Conservation (phyloP, 2,329 filamentous ascomycete species). For the Massarina eburnea region DNA sequence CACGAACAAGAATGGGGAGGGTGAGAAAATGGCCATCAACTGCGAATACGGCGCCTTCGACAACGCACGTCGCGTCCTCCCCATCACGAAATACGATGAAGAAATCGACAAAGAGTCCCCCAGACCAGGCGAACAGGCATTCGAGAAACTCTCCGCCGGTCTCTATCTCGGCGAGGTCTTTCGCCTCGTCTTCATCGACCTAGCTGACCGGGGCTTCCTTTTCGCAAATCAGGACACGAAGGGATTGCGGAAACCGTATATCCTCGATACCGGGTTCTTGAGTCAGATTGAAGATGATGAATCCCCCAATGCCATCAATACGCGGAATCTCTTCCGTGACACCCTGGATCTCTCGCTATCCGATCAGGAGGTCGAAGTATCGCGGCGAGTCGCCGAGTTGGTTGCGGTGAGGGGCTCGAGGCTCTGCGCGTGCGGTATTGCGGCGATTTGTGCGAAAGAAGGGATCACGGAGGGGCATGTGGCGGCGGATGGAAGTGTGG, state of each 20-base stretch:
- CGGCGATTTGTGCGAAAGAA: slow-evolving; percentile 41
- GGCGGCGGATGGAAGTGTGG: slow-evolving; percentile 44
- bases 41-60: slow-evolving; percentile 98
- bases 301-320: slow-evolving; percentile 17
- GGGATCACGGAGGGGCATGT: slow-evolving; percentile 36
- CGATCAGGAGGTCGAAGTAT: slow-evolving; percentile 30
- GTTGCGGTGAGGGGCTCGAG: slow-evolving; percentile 39
- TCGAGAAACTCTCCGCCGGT: slow-evolving; percentile 51
- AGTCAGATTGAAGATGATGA: slow-evolving; percentile 75
- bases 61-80: slow-evolving; percentile 86
- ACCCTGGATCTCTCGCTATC: slow-evolving; percentile 21
- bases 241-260: slow-evolving; percentile 76
- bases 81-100: slow-evolving; percentile 68
- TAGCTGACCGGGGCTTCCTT: slow-evolving; percentile 70
- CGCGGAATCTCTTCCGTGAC: slow-evolving; percentile 22
- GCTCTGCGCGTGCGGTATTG: slow-evolving; percentile 42
- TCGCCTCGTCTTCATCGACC: slow-evolving; percentile 47
- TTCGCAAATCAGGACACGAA: slow-evolving; percentile 78
- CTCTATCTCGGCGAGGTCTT: slow-evolving; percentile 51
- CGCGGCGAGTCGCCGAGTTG: slow-evolving; percentile 31
- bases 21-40: slow-evolving; percentile 79
- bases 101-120: slow-evolving; percentile 49
- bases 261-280: slow-evolving; percentile 85
- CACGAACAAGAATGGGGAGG: not conserved
- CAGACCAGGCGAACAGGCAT: slow-evolving; percentile 48